These are phyloP conservation scores for Hortaea werneckii DNA, from an alignment of 2,329 filamentous ascomycete genomes.

Conservation along the genomic window DNA sequence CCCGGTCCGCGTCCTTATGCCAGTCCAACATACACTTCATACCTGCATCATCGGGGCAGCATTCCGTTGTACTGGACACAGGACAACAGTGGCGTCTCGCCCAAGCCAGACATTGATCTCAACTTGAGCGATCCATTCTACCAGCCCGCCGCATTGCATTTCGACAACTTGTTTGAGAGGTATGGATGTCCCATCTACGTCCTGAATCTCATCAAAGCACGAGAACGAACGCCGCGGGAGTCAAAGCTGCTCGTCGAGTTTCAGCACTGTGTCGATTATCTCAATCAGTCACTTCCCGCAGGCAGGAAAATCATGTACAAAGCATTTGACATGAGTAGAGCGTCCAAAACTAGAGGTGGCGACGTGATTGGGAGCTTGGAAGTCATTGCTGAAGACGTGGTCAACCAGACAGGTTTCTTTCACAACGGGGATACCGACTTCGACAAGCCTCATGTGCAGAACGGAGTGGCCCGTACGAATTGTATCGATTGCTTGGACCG, in stretches of 20 bases:
- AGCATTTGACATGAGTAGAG: conserved; percentile 96
- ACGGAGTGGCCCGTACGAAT: conserved; percentile 87
- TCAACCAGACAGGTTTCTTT: conserved; percentile 84
- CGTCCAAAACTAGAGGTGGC: conserved; percentile 79
- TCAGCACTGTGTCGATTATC: conserved; percentile 74
- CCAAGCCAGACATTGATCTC: conserved; percentile 90
- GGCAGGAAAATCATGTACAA: conserved; percentile 85
- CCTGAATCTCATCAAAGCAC: conserved; percentile 75
- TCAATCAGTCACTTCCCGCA: conserved; percentile 83
- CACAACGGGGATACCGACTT: conserved; percentile 72
- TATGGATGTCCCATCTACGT: conserved; percentile 90
- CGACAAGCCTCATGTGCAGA: conserved; percentile 62
- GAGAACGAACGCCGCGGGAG: conserved; percentile 80
- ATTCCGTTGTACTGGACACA: conserved; percentile 98
- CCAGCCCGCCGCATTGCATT: conserved; percentile 82
- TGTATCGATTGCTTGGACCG: conserved; percentile 97
- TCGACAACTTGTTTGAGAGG: conserved; percentile 85
- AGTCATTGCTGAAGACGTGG: conserved; percentile 75
- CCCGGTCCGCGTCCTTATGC: conserved; percentile 77
- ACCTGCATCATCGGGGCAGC: conserved; percentile 91
- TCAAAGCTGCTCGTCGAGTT: conserved; percentile 85
- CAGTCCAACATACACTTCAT: conserved; percentile 88
- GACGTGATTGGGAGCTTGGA: conserved; percentile 93
- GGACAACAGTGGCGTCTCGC: conserved; percentile 86
- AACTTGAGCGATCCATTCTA: conserved; percentile 97